Evolutionary conservation across 202 grass and related monocot genomes (phyloP).

Genomic region (Setaria italica): DNA sequence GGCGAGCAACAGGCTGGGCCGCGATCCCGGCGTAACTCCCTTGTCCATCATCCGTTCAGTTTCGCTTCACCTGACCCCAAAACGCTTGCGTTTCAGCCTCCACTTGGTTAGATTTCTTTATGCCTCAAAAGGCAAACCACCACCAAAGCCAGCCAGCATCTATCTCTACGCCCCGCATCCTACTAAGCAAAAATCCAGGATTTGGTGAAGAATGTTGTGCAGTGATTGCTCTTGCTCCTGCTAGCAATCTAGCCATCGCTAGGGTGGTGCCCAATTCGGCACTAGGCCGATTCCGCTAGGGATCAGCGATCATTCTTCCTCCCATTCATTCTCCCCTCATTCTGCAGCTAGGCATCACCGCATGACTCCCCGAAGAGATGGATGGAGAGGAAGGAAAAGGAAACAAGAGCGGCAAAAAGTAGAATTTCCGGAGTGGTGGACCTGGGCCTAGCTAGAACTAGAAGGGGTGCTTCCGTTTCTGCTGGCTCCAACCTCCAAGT

Average conservation of each 20-base stretch:
- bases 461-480: not conserved
- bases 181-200: conserved; percentile 30
- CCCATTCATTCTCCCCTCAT: not conserved
- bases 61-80: not conserved
- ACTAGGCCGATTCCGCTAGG: conserved; percentile 19
- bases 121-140: not conserved
- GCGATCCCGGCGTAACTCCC: too few relatives aligned
- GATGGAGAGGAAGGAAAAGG: too few relatives aligned
- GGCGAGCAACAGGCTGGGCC: not conserved
- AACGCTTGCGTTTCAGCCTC: not conserved
- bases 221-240: not conserved
- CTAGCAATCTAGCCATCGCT: not conserved
- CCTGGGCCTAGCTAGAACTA: conserved; percentile 9
- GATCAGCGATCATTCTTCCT: conserved; percentile 1
- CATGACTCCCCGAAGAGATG: not conserved
- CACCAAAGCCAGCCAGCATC: too few relatives aligned
- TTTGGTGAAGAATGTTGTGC: conserved; percentile 41
- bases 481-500: not conserved
- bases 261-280: not conserved
- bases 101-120: not conserved
- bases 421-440: conserved; percentile 24
- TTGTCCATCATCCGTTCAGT: not conserved
- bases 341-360: not conserved
- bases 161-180: too few relatives aligned
- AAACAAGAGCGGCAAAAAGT: not conserved